A percentile compares a stretch with the other conserved stretches of the same genome.
Conservation (phyloP, 495 filamentous ascomycete species). For the Aspergillus hancockii region DNA sequence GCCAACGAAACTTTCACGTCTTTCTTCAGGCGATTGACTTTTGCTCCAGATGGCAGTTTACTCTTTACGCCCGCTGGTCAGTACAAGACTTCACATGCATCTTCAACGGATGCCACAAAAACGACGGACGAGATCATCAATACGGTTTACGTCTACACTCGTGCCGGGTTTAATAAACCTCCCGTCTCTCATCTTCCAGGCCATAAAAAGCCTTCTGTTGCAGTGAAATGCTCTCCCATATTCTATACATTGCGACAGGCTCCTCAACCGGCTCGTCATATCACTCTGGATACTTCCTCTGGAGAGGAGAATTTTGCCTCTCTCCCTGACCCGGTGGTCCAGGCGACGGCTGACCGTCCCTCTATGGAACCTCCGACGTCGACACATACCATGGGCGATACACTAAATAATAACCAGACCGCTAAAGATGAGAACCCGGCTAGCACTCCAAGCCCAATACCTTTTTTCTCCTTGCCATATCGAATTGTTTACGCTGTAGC, state of each 20-base stretch:
- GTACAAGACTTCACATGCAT: slow-evolving; percentile 78
- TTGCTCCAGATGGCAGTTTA: slow-evolving; percentile 92
- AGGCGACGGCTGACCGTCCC: slow-evolving; percentile 53
- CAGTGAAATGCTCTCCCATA: slow-evolving; percentile 89
- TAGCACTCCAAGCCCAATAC: slow-evolving; percentile 55
- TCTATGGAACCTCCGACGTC: slow-evolving; percentile 82
- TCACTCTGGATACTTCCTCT: slow-evolving; percentile 91
- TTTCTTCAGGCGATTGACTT: slow-evolving; percentile 93
- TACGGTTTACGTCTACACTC: slow-evolving; percentile 97
- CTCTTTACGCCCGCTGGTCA: slow-evolving; percentile 96
- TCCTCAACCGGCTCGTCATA: slow-evolving; percentile 72
- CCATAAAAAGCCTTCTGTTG: slow-evolving; percentile 97
- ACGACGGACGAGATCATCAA: slow-evolving; percentile 85
- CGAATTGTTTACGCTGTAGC: slow-evolving; percentile 96
- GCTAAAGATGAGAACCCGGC: slow-evolving; percentile 54
- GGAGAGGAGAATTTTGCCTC: slow-evolving; percentile 79
- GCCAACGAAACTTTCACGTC: slow-evolving; percentile 97
- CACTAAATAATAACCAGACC: slow-evolving; percentile 45
- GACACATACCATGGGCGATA: slow-evolving; percentile 41
- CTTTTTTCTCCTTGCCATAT: slow-evolving; percentile 84
- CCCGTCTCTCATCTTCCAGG: slow-evolving; percentile 97
- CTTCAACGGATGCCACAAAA: slow-evolving; percentile 66
- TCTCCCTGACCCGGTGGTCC: slow-evolving; percentile 78
- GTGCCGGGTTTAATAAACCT: slow-evolving; percentile 94
- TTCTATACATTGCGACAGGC: slow-evolving; percentile 78